These are phyloP conservation scores for Ceratobasidium sp. DNA, from an alignment of 1,284 basidiomycete species.

Conservation along the genomic window DNA sequence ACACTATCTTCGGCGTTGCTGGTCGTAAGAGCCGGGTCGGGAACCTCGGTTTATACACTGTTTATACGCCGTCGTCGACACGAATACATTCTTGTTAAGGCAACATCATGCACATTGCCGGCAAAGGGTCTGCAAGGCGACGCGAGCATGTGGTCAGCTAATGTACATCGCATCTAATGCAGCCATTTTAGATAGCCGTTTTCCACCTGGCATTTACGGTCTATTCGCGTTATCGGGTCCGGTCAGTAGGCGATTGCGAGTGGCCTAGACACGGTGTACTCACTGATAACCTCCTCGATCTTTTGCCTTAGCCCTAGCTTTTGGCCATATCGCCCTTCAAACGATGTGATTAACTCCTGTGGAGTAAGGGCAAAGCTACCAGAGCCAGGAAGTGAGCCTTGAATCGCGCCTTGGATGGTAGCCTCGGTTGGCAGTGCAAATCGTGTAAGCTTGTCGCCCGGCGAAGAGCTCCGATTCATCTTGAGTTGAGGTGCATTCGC, in stretches of 20 bases:
- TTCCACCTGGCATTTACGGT: constrained; percentile 32
- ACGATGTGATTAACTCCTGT: constrained; percentile 68
- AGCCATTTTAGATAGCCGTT: constrained; percentile 47
- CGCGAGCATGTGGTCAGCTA: constrained; percentile 6
- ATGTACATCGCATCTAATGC: constrained; percentile 25
- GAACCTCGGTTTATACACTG: neutral
- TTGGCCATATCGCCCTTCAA: constrained; percentile 59
- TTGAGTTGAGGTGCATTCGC: constrained; percentile 62
- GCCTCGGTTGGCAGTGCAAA: constrained; percentile 75
- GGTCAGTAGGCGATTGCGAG: constrained; percentile 55
- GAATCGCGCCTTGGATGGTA: constrained; percentile 70
- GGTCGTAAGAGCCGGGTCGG: constrained; percentile 13
- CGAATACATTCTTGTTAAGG: neutral
- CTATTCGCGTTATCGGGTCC: neutral
- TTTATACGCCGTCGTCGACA: constrained; percentile 11
- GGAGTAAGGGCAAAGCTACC: constrained; percentile 67
- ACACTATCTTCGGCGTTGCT: too few species aligned
- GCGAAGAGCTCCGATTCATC: constrained; percentile 48
- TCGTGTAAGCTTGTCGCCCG: constrained; percentile 47
- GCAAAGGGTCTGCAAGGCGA: constrained; percentile 5
- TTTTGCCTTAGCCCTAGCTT: constrained; percentile 81
- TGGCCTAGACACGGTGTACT: constrained; percentile 68
- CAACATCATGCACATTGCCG: constrained; percentile 10
- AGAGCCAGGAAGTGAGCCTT: constrained; percentile 64
- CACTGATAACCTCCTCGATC: constrained; percentile 72